Evolutionary conservation across 371 early-diverging fungal species (phyloP), one percentile per base, ranked within the genome.

Genomic region (Mortierella sp.): DNA sequence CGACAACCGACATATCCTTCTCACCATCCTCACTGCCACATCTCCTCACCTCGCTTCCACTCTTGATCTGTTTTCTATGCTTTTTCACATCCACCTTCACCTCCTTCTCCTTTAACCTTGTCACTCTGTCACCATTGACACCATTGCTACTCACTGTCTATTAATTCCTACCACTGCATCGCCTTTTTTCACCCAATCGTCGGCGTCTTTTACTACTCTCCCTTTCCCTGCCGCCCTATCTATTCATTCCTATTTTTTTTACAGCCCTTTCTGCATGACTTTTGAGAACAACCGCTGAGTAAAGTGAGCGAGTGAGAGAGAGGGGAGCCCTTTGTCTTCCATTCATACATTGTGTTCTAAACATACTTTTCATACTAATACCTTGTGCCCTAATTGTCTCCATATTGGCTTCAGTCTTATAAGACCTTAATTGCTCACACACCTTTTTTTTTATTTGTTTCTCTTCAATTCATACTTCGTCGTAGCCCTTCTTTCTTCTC

Each of bases 291-390:
- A 51, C 51, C 5, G 51, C 29, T 29, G n/a, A 35, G 6, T 4
- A 63, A 35, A 63, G 60, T 14, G 60, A 60, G 60, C 32, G 60
- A 60, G 60, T 32, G 63, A 63, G 27, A 56, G 55, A 55, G 24
- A 55, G 58, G 10, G 63, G 38, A 63, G 38, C 63, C 63, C 35
- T 63, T 63, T 51, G 51, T 14, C 48, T 46, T 41, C 1, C 10
- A 27, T 56, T 60, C 60, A 60, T 32, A 18, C 60, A 60, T 29
- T 63, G 27, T 27, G 58, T 63, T 63, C 32, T 32, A 63, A 63
- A 63, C 63, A 32, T 63, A 63, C 63, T 32, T 63, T 51, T 63
- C 18, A 27, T 58, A n/a, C 58, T 29, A 58, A 27, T 58, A 32
- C 68, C 68, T 21, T 35, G 38, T 68, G 38, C 68, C 68, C 68